Base-by-base conservation (phyloP, 306 rosid species). In the Acmispon strigosus region DNA sequence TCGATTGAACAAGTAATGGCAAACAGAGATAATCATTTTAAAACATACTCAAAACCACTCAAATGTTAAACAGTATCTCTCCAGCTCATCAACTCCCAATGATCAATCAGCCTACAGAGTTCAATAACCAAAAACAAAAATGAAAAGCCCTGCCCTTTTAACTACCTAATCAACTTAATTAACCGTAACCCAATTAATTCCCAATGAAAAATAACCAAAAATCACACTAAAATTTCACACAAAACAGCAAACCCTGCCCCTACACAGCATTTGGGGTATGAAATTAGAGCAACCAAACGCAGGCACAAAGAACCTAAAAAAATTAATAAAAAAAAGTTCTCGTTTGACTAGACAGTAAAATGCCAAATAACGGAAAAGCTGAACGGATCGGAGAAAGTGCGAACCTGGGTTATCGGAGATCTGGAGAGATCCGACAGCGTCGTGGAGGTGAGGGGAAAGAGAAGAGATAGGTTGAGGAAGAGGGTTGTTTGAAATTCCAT, bases 351-450 rank as follows among this genome's bases (percentile, higher is more conserved):
- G 34, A 41, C 72, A 3, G 51, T 0, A 43, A 43, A 48, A 49
- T 11, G 47, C 15, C 5, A 2, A 51, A 57, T 56, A 27, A 34
- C 47, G 24, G 10, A 52, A 17, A 70, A 57, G 0, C 10, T 19
- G 6, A 37, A 29, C 15, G 22, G 22, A 34, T 32, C 3, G 19
- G 51, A 52, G 18, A 32, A 0, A 4, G 12, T 12, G 29, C 7
- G 6, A 37, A 88, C 98, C 95, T 75, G 90, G 62, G 66, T 17
- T n/a, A 61, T 82, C 82, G 76, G 87, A 77, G 91, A 92, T 88
- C 73, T 65, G 92, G 19, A 81, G 80, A 48, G 96, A 87, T 76
- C 83, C 81, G 73, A 89, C 65, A 9, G 87, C 5, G 22, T 39
- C 70, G 36, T 73, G 0, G 59, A 66, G 48, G 47, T 74, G 72